Conservation (phyloP, 176 grass and related monocot species). For the Secale cereale region DNA sequence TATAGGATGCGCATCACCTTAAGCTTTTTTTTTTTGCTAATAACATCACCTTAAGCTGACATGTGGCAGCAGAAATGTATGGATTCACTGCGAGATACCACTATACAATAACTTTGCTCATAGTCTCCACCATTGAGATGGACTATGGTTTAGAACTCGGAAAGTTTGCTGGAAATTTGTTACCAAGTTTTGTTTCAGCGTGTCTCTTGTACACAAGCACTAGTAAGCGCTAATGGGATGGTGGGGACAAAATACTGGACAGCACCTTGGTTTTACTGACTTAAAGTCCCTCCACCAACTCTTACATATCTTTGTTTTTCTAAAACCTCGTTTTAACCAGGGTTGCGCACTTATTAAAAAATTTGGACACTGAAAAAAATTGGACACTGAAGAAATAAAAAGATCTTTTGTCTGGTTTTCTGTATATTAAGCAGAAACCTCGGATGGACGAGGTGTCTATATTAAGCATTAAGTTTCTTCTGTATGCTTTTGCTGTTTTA, state of each 20-base stretch:
- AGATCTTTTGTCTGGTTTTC: background rate
- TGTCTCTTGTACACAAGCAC: slow-evolving; percentile 8
- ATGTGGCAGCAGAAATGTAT: background rate
- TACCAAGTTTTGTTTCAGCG: background rate
- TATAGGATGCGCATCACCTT: background rate
- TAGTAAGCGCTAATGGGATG: background rate
- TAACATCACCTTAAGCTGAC: background rate
- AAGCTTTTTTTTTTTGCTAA: no score
- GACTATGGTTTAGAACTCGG: background rate
- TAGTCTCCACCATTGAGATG: background rate
- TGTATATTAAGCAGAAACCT: slow-evolving; percentile 5
- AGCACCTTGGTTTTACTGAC: slow-evolving; percentile 2
- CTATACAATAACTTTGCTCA: background rate
- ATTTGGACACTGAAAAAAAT: background rate
- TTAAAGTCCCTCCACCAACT: background rate
- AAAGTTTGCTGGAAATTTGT: background rate
- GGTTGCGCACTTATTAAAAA: background rate
- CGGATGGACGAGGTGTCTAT: background rate
- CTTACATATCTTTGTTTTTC: background rate
- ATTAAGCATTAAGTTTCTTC: slow-evolving; percentile 1
- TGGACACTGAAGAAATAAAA: background rate
- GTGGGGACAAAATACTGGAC: background rate
- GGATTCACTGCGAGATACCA: background rate
- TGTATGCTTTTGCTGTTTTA: background rate
- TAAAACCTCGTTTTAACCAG: background rate